Base-by-base conservation (phyloP, 257 asterid genomes). In the Oldenlandia corymbosa region DNA sequence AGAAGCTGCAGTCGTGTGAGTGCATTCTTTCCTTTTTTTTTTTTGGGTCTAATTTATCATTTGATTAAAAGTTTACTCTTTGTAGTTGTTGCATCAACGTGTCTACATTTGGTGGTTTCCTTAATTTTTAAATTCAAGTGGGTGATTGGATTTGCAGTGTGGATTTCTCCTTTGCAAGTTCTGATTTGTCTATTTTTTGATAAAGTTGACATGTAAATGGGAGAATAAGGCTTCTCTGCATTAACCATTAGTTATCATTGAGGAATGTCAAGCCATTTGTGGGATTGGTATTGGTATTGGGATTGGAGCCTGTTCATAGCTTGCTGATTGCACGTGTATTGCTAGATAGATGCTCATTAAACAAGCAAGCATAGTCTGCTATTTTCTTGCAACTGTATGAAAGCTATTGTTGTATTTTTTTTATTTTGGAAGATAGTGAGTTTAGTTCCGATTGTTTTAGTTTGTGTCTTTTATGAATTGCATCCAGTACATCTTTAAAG, bases 1-100 rank as follows among this genome's bases (percentile, higher is more conserved):
- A 84, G 83, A 90, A 85, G 88, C 92, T 93, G 4, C 87, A 76
- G 62, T 47, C 94, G n/a, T 72, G 97, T 93, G 79, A 88, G 78
- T 51, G 4, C n/a, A 3, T 34, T 34, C 4, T 34, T 34, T 34
- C 39, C 9, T 24, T 10, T 57, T 18, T 30, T 24, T 36, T 56
- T 18, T 30, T 57, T 57, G 28, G n/a, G n/a, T n/a, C n/a, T n/a
- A n/a, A n/a, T n/a, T n/a, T n/a, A n/a, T n/a, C n/a, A n/a, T n/a
- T n/a, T n/a, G n/a, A n/a, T n/a, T n/a, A n/a, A n/a, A n/a, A n/a
- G n/a, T n/a, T n/a, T n/a, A n/a, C n/a, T n/a, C n/a, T n/a, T n/a
- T 57, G 10, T 34, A 5, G 39, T 14, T 24, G 21, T 55, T 12
- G 11, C 24, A 28, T 39, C 16, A 3, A 26, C 27, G n/a, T n/a